Percentiles rank a stretch among this genome's conserved stretches.
phyloP scores from a whole-genome alignment of 2,329 filamentous ascomycete genomes.

The Colletotrichum higginsianum region DNA sequence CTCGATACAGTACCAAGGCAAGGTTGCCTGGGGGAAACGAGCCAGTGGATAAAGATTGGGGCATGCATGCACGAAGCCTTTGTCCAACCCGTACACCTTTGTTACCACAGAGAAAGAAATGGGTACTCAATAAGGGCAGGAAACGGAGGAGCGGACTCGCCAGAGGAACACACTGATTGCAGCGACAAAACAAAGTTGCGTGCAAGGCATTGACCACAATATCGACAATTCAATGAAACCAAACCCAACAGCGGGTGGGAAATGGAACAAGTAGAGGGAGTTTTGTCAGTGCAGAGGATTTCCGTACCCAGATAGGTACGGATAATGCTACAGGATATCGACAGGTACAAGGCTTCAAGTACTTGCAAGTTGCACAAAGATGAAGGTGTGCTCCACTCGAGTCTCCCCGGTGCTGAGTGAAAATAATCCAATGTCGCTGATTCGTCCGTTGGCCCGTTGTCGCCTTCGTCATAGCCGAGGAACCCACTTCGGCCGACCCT shows the following conservation, averaged over 20 bases:
- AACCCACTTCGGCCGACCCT: constrained; percentile 36
- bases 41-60: no score
- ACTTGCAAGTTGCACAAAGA: neutral
- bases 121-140: neutral
- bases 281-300: neutral
- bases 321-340: constrained; percentile 4
- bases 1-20: neutral
- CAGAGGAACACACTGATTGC: neutral
- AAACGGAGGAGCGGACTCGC: neutral
- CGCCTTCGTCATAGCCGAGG: constrained; percentile 44
- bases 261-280: neutral
- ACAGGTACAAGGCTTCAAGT: neutral
- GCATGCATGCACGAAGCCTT: neutral
- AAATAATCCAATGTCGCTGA: constrained; percentile 42
- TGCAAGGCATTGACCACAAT: neutral
- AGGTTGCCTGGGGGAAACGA: neutral
- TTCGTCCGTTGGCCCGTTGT: constrained; percentile 43
- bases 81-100: neutral
- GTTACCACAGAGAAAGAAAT: neutral
- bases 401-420: constrained; percentile 38
- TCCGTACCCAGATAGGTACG: neutral
- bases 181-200: neutral
- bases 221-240: neutral
- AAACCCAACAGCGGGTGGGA: neutral
- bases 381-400: constrained; percentile 23